A percentile compares a stretch with the other conserved stretches of the same genome.
Conservation (phyloP, 108 stramenopile genomes). For the Epithemia pelagica region DNA sequence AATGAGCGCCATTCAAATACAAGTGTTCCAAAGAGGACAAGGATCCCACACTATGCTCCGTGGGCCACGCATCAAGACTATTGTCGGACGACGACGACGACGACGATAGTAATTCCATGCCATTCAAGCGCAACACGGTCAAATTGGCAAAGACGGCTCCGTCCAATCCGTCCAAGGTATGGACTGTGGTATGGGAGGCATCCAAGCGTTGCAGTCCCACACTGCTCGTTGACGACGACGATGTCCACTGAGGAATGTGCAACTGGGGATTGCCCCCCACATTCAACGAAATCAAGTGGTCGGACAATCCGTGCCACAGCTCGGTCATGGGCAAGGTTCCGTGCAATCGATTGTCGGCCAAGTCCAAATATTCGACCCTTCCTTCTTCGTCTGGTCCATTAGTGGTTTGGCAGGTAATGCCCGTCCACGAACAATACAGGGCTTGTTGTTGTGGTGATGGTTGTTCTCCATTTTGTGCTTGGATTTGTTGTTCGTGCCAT, state of each 20-base stretch:
- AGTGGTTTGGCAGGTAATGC: no score
- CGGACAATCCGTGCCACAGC: background rate
- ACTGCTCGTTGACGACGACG: background rate
- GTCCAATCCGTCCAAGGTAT: background rate
- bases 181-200: background rate
- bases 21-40: constrained; percentile 19
- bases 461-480: no score
- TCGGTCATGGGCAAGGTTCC: background rate
- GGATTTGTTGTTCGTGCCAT: no score
- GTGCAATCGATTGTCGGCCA: constrained; percentile 1
- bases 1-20: constrained; percentile 26
- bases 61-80: background rate
- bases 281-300: background rate
- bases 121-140: background rate
- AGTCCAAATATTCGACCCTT: background rate
- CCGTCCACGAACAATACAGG: no score
- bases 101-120: background rate
- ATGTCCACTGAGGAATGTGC: background rate
- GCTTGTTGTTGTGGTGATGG: no score
- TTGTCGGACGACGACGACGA: background rate
- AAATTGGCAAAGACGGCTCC: background rate
- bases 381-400: no score
- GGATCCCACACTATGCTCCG: constrained; percentile 10
- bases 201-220: background rate
- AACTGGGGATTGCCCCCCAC: background rate